Percentiles rank a stretch among this genome's conserved stretches.
Evolutionary conservation across 768 basidiomycete species (phyloP).

Genomic region (Stropharia rugosoannulata): DNA sequence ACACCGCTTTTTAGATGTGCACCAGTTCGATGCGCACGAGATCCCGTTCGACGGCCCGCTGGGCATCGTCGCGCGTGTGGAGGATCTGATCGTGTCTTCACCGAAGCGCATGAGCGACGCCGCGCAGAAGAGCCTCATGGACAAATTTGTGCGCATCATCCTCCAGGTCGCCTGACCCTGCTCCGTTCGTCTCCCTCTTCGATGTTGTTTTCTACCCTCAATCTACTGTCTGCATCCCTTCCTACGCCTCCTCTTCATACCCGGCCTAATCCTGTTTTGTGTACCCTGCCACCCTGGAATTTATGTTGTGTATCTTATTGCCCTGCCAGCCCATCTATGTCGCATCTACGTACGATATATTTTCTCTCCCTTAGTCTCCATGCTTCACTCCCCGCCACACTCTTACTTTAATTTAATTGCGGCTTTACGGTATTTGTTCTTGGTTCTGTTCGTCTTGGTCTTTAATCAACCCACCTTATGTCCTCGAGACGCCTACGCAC

Average conservation of each 20-base stretch:
- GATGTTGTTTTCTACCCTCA: no score
- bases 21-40: slow-evolving; percentile 69
- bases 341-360: neutral
- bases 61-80: slow-evolving; percentile 66
- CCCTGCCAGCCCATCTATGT: neutral
- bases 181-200: neutral
- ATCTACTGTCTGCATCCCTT: no score
- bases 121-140: slow-evolving; percentile 52
- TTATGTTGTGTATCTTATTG: neutral
- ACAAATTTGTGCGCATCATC: slow-evolving; percentile 61
- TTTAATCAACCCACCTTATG: neutral
- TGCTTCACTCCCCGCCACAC: neutral
- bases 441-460: neutral
- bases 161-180: slow-evolving; percentile 41
- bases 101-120: slow-evolving; percentile 43
- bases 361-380: no score
- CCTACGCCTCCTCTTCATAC: no score
- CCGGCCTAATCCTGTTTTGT: no score
- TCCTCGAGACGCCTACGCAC: neutral
- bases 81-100: slow-evolving; percentile 53
- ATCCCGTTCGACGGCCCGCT: slow-evolving; percentile 75
- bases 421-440: neutral
- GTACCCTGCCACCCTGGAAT: no score
- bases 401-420: no score
- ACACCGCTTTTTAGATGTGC: slow-evolving; percentile 50